A percentile compares a stretch with the other conserved stretches of the same genome.
Conservation (phyloP, 2,329 filamentous ascomycete species). For the Fusarium odoratissimum region DNA sequence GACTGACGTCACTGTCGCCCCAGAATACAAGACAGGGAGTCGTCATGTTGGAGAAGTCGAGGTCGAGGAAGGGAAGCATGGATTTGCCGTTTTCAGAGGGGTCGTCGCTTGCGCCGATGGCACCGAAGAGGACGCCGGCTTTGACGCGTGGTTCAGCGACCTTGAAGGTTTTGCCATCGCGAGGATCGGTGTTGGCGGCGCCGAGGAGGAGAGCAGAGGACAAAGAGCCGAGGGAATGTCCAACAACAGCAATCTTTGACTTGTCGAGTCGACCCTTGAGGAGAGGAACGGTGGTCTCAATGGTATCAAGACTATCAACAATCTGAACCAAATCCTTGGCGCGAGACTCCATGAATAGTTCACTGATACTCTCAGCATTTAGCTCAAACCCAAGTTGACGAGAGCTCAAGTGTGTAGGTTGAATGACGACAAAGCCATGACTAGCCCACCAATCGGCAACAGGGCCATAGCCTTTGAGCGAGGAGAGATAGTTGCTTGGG, state of each 20-base stretch:
- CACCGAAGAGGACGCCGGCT: conserved; percentile 42
- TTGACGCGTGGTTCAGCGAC: conserved; percentile 39
- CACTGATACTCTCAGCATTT: conserved; percentile 10
- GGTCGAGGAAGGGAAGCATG: conserved; percentile 37
- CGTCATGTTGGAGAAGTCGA: conserved; percentile 37
- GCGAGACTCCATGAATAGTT: conserved; percentile 39
- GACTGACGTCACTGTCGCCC: conserved; percentile 40
- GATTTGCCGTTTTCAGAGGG: conserved; percentile 19
- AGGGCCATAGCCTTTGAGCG: conserved; percentile 41
- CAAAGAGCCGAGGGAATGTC: conserved; percentile 42
- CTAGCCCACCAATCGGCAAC: conserved; percentile 44
- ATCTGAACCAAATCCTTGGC: conserved; percentile 38
- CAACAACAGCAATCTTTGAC: conserved; percentile 38
- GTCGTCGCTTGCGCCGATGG: conserved; percentile 32
- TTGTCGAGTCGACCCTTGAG: conserved; percentile 41
- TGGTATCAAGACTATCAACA: conserved; percentile 39
- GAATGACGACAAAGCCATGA: conserved; percentile 46
- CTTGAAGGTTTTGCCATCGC: conserved; percentile 23
- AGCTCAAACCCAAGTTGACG: conserved; percentile 17
- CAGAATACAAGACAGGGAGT: conserved; percentile 39
- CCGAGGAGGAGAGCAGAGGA: conserved; percentile 38
- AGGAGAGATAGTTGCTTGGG: conserved; percentile 43
- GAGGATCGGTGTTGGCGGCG: conserved; percentile 38
- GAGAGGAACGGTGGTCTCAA: conserved; percentile 37
- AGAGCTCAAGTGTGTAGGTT: conserved; percentile 45